Evolutionary conservation across 2,329 filamentous ascomycete genomes (phyloP), one percentile per base, ranked within the genome.

Genomic region (Ophiosphaerella herpotricha): DNA sequence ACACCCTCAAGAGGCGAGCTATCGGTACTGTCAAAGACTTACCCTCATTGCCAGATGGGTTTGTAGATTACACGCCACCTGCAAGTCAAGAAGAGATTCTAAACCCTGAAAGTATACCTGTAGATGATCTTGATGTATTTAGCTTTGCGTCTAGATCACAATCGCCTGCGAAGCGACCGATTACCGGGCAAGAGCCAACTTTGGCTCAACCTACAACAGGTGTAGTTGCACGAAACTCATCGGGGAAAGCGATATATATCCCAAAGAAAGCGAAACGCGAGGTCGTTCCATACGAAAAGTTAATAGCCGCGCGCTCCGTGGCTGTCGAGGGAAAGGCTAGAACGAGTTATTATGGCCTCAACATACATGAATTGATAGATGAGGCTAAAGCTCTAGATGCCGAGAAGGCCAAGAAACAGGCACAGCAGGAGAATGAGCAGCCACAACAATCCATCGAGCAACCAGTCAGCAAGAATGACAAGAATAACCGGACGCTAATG

Each of bases 291-390:
- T 90, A 88, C 63, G 85, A 89, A 63, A 77, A 82, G 34, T 80
- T 91, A 60, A 82, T 89, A 3, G 87, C 87, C 18, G 81, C 84
- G 9, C 80, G 88, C 42, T 90, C 88, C 5, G 83, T 76, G 47
- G 85, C 82, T 0, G 82, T 63, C 3, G 66, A 87, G 48, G 87
- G 88, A 2, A 80, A 85, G 50, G 89, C 89, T 2, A 84, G 84
- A 63, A 84, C 84, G 61, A 87, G 86, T 61, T 97, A 92, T 74
- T 99, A 96, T 70, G 94, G 94, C 8, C 88, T 99, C 57, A 88
- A 96, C 39, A 94, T 99, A 31, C 91, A 97, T 71, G 80, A 85
- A 47, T 77, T 99, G 34, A 82, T 97, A 49, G 86, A 89, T 48
- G 82, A 87, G 13, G 88, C 88, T 3, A 77, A 83, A 45, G 81